Percentiles rank a stretch among this genome's conserved stretches.
phyloP scores from a whole-genome alignment of 371 early-diverging fungal species.

The Conidiobolus incongruus region DNA sequence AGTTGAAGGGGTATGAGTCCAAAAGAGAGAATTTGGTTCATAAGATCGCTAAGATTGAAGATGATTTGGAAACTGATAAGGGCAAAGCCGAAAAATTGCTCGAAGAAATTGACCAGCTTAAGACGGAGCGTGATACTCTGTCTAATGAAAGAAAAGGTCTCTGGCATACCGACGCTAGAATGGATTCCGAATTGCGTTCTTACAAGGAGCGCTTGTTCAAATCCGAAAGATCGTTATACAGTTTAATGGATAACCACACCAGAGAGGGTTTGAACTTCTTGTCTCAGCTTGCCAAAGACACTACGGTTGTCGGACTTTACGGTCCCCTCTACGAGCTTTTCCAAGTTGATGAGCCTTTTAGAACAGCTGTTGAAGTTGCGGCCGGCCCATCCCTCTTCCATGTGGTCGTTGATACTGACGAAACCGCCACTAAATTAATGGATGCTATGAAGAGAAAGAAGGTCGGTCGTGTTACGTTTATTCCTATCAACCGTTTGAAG shows the following conservation, averaged over 20 bases:
- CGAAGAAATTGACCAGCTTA: constrained; percentile 12
- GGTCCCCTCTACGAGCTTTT: constrained; percentile 87
- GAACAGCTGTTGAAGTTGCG: constrained; percentile 75
- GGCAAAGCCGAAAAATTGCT: constrained; percentile 11
- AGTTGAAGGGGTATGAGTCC: neutral
- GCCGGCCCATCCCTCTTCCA: constrained; percentile 85
- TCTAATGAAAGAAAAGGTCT: constrained; percentile 53
- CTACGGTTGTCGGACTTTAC: constrained; percentile 49
- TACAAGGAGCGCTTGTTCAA: constrained; percentile 49
- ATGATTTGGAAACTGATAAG: constrained; percentile 12
- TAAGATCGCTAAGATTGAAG: constrained; percentile 10
- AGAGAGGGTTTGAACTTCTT: constrained; percentile 11
- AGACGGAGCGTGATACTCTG: constrained; percentile 25
- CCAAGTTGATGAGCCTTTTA: constrained; percentile 57
- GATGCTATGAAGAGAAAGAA: constrained; percentile 46
- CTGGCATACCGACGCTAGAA: constrained; percentile 79
- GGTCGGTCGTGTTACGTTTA: constrained; percentile 83
- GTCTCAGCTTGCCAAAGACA: constrained; percentile 39
- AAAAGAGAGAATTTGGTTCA: constrained; percentile 2
- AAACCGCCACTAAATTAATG: constrained; percentile 60
- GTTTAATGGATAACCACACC: constrained; percentile 37
- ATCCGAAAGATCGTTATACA: constrained; percentile 41
- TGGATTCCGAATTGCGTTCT: constrained; percentile 38
- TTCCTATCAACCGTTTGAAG: constrained; percentile 81
- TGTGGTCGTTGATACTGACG: constrained; percentile 90